Evolutionary conservation across 768 basidiomycete genomes (phyloP).

Genomic region (Thelephora aurantiotincta): DNA sequence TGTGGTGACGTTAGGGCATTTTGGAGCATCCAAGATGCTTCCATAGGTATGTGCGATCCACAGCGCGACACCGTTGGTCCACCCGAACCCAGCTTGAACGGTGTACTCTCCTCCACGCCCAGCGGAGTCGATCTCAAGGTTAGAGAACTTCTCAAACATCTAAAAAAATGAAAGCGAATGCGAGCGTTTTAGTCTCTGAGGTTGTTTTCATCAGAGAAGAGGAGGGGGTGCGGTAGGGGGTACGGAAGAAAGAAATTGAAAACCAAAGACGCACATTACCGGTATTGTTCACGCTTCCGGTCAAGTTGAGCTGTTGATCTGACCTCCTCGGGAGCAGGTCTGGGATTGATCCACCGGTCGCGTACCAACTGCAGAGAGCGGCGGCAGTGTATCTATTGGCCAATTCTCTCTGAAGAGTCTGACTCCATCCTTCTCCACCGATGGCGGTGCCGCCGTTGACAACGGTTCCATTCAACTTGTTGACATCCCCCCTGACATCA

Average conservation of each 20-base stretch:
- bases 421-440: conserved; percentile 49
- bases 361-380: conserved; percentile 82
- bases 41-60: conserved; percentile 66
- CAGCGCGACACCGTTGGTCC: conserved; percentile 75
- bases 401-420: conserved; percentile 49
- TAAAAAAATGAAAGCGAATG: conserved; percentile 13
- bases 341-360: conserved; percentile 78
- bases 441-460: conserved; percentile 55
- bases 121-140: conserved; percentile 60
- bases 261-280: conserved; percentile 61
- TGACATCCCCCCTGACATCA: conserved; percentile 49
- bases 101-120: conserved; percentile 81
- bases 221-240: background rate
- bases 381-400: conserved; percentile 80
- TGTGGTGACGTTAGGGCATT: conserved; percentile 36
- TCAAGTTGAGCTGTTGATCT: conserved; percentile 54
- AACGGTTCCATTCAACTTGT: conserved; percentile 36
- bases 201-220: background rate
- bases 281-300: conserved; percentile 47
- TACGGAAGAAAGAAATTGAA: background rate
- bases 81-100: conserved; percentile 80
- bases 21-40: conserved; percentile 37
- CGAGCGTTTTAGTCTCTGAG: background rate
- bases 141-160: conserved; percentile 89
- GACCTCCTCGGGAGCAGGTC: conserved; percentile 57